These are phyloP conservation scores for Luffa acutangula DNA, from an alignment of 306 rosid species.

Conservation along the genomic window DNA sequence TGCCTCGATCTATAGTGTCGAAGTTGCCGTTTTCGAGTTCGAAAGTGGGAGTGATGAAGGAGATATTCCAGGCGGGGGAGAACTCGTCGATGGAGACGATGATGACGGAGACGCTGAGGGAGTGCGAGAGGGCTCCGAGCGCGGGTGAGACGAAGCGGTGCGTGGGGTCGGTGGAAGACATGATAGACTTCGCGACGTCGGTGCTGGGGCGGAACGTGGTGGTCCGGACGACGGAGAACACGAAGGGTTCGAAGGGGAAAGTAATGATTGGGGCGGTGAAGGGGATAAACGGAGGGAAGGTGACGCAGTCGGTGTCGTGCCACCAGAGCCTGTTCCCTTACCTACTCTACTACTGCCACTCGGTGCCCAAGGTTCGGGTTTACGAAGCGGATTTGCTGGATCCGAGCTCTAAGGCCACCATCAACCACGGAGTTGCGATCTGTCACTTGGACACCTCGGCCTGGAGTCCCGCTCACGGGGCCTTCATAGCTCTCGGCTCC, in stretches of 20 bases:
- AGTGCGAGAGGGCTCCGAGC: slow-evolving; percentile 73
- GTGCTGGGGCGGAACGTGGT: slow-evolving; percentile 68
- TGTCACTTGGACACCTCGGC: slow-evolving; percentile 85
- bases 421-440: slow-evolving; percentile 75
- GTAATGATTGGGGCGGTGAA: slow-evolving; percentile 50
- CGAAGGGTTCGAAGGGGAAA: slow-evolving; percentile 49
- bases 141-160: slow-evolving; percentile 81
- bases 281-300: slow-evolving; percentile 66
- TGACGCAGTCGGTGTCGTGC: slow-evolving; percentile 85
- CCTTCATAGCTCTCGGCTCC: slow-evolving; percentile 68
- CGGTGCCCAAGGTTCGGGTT: slow-evolving; percentile 90
- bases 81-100: slow-evolving; percentile 74
- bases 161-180: slow-evolving; percentile 76
- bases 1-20: slow-evolving; percentile 63
- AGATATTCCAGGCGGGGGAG: slow-evolving; percentile 57
- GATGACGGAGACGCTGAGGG: slow-evolving; percentile 40
- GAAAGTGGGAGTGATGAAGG: slow-evolving; percentile 43
- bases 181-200: slow-evolving; percentile 83
- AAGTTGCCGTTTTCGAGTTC: slow-evolving; percentile 77
- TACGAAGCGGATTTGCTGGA: slow-evolving; percentile 78
- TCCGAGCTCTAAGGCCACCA: slow-evolving; percentile 40
- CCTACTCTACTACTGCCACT: slow-evolving; percentile 84
- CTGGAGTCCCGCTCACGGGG: slow-evolving; percentile 87
- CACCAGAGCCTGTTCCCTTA: slow-evolving; percentile 92
- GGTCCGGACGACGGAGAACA: slow-evolving; percentile 48